Evolutionary conservation across 2,329 filamentous ascomycete species (phyloP).

Genomic region (Fusarium sp.): DNA sequence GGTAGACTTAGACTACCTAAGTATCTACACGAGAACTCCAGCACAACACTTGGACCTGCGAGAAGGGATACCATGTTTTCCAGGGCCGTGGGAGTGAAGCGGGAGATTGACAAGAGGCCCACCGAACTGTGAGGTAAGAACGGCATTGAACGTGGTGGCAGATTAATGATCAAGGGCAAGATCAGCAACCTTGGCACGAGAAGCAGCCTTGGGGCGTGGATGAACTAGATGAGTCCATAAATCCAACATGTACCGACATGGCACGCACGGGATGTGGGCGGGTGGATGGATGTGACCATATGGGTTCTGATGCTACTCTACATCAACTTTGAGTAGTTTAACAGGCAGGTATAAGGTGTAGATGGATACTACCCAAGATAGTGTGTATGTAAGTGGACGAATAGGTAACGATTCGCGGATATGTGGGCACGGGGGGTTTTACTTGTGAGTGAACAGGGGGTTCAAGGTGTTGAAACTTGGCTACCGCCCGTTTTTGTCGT

Average conservation of each 20-base stretch:
- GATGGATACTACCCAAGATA: not conserved
- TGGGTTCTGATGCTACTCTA: not conserved
- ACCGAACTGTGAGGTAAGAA: not conserved
- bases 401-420: not conserved
- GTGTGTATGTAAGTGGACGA: not conserved
- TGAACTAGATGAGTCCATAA: not conserved
- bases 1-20: not conserved
- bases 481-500: not conserved
- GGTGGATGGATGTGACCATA: not conserved
- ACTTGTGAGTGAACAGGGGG: not conserved
- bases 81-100: not conserved
- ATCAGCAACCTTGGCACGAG: not conserved
- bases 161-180: not conserved
- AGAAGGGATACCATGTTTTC: not conserved
- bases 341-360: not conserved
- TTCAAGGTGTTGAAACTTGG: not conserved
- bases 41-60: not conserved
- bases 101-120: slow-evolving; percentile 12
- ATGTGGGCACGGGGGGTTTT: not conserved
- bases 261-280: not conserved
- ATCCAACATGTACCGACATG: not conserved
- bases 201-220: not conserved
- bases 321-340: not conserved
- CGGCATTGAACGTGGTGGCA: not conserved
- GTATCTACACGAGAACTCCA: slow-evolving; percentile 2